Percentiles rank a stretch among this genome's conserved stretches.
Evolutionary conservation across 2,329 filamentous ascomycete species (phyloP).

Genomic region (Tolypocladium tundrense): DNA sequence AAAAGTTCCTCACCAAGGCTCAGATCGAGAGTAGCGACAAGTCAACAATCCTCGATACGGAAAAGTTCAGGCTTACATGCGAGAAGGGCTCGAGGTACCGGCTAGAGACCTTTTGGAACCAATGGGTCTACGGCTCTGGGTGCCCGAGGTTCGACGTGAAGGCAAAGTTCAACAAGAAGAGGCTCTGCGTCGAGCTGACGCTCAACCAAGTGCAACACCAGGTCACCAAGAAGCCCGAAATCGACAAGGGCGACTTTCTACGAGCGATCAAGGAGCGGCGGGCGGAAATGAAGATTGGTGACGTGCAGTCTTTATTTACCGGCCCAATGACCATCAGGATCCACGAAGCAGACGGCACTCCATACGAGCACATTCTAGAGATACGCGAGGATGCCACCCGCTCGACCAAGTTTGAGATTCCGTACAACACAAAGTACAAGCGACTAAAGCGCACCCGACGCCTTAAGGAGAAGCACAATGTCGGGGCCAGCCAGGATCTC

Average conservation of each 20-base stretch:
- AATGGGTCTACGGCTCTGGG: conserved; percentile 84
- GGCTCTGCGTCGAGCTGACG: conserved; percentile 84
- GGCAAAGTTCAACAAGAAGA: conserved; percentile 95
- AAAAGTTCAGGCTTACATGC: conserved; percentile 70
- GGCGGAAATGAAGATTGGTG: conserved; percentile 56
- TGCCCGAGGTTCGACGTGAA: conserved; percentile 81
- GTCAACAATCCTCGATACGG: conserved; percentile 64
- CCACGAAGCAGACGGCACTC: conserved; percentile 94
- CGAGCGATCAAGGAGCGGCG: conserved; percentile 74
- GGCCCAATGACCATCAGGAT: conserved; percentile 97
- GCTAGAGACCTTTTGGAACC: conserved; percentile 82
- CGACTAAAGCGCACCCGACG: conserved; percentile 80
- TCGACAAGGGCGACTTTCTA: conserved; percentile 70
- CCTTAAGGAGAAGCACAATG: conserved; percentile 61
- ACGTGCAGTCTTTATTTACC: conserved; percentile 72
- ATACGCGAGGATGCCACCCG: conserved; percentile 79
- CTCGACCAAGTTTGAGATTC: conserved; percentile 74
- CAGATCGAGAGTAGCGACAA: conserved; percentile 52
- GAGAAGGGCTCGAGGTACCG: conserved; percentile 83
- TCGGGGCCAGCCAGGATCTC: conserved; percentile 50
- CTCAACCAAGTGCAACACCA: conserved; percentile 65
- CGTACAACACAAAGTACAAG: conserved; percentile 99
- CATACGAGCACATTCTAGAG: conserved; percentile 95
- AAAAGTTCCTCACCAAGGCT: conserved; percentile 74
- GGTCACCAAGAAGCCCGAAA: conserved; percentile 27